Conservation (phyloP, 768 basidiomycete genomes). For the Lactarius hatsudake region DNA sequence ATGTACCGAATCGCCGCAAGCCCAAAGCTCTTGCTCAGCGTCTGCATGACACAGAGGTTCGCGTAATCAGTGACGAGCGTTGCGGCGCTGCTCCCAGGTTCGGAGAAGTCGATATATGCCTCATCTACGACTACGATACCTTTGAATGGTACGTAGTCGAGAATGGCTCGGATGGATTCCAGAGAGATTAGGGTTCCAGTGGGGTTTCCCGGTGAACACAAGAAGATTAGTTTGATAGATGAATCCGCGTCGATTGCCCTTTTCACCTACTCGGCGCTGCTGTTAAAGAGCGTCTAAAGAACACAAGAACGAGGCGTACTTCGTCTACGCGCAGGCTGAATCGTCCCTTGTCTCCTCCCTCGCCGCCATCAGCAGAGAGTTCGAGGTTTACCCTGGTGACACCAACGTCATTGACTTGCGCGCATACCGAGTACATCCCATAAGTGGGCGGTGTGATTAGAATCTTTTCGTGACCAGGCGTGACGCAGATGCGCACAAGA, state of each 20-base stretch:
- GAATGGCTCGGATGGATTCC: conserved; percentile 58
- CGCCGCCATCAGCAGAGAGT: conserved; percentile 54
- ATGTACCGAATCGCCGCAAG: conserved; percentile 89
- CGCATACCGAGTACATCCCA: conserved; percentile 95
- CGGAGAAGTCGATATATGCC: conserved; percentile 94
- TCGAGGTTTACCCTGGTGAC: conserved; percentile 75
- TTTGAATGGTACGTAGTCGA: conserved; percentile 79
- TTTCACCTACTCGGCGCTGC: conserved; percentile 55
- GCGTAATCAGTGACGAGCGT: conserved; percentile 74
- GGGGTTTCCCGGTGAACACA: conserved; percentile 97
- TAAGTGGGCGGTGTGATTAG: conserved; percentile 93
- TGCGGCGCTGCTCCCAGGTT: conserved; percentile 57
- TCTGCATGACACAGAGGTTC: conserved; percentile 95
- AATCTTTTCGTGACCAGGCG: conserved; percentile 73
- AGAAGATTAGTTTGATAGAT: conserved; percentile 85
- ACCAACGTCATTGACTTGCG: conserved; percentile 90
- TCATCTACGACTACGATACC: conserved; percentile 95
- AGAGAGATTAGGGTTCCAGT: conserved; percentile 86
- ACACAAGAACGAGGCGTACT: conserved; percentile 42
- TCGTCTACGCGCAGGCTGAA: conserved; percentile 77
- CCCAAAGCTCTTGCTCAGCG: conserved; percentile 94
- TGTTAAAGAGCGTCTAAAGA: not conserved
- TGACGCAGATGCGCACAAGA: conserved; percentile 85
- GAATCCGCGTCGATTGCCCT: conserved; percentile 64
- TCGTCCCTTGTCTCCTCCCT: conserved; percentile 66